Base-by-base conservation (phyloP, 192 early-diverging fungal genomes). In the Linderina pennispora region DNA sequence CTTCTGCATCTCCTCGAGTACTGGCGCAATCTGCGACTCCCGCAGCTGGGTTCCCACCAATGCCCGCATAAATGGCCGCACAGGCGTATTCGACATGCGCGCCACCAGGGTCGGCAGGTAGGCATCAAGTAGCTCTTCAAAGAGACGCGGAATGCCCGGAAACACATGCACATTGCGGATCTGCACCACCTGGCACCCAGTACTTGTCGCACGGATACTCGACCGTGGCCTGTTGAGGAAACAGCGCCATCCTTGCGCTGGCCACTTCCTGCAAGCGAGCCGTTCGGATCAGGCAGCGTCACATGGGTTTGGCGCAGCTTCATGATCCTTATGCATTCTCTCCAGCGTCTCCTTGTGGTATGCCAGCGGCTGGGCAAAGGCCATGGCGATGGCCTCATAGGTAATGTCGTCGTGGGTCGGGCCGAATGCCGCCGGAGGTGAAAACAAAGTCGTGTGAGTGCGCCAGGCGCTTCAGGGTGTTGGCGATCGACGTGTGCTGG, bases 351-450 rank as follows among this genome's bases (percentile, higher is more conserved):
- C 52, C 10, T 63, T 28, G 49, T 86, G 77, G 46, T 77, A 54
- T 20, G 35, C 50, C 20, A 89, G 58, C n/a, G 44, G n/a, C 21
- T 58, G 34, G 46, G 56, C 53, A 51, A 77, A 87, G 4, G 85
- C 79, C 20, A 45, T 50, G 7, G 81, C 83, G 3, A 89, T 53
- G 1, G 83, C 68, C 15, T 45, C 45, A 51, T 89, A 86, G 0
- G 78, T 86, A 26, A 86, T 81, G 49, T 86, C 79, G 41, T 83
- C 81, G 50, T 83, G 77, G 0, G 84, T 84, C 3, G 79, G 76
- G n/a, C 25, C 85, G 83, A 33, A 87, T 86, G 8, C 87, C 87
- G 20, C 87, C 87, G 47, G 72, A 80, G 17, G 87, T 89, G 42
- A 89, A 74, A 13, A 87, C 87, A 13, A 81, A 46, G 45, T 74